A percentile compares a stretch with the other conserved stretches of the same genome.
These are phyloP conservation scores for Yamadazyma trypodendri DNA, from an alignment of 1,139 yeast genomes.

Conservation along the genomic window DNA sequence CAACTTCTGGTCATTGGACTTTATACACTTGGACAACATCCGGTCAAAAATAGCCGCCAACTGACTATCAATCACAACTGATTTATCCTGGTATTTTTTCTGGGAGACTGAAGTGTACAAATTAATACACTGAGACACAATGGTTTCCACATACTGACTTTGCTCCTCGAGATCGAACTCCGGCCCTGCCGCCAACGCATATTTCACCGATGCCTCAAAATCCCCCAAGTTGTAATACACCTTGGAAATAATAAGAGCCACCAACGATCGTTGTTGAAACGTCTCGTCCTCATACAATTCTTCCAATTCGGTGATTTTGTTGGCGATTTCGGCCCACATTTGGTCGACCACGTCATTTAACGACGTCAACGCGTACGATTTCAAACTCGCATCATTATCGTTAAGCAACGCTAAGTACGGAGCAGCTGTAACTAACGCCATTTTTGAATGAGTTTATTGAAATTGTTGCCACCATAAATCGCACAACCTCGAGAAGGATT, in stretches of 20 bases:
- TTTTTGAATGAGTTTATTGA: conserved; percentile 15
- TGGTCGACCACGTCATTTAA: conserved; percentile 83
- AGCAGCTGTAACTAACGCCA: conserved; percentile 77
- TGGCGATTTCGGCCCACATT: conserved; percentile 97
- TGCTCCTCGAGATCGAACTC: conserved; percentile 72
- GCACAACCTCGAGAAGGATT: not conserved
- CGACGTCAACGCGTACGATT: conserved; percentile 80
- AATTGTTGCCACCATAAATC: conserved; percentile 12
- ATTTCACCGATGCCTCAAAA: conserved; percentile 85
- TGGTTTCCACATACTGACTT: conserved; percentile 90
- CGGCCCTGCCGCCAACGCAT: conserved; percentile 81
- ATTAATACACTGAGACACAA: conserved; percentile 89
- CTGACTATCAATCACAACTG: conserved; percentile 54
- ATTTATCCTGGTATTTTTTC: conserved; percentile 43
- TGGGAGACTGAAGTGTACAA: conserved; percentile 71
- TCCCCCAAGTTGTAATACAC: conserved; percentile 96
- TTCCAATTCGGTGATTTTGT: conserved; percentile 81
- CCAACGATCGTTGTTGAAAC: conserved; percentile 75
- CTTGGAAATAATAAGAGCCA: conserved; percentile 90
- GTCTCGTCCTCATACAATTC: conserved; percentile 83
- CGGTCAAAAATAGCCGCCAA: conserved; percentile 72
- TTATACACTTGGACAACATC: conserved; percentile 81
- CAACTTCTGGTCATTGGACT: conserved; percentile 67
- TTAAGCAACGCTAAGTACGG: conserved; percentile 86
- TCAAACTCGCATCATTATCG: conserved; percentile 76